Evolutionary conservation across 768 basidiomycete genomes (phyloP).

Genomic region (Mycena vitilis): DNA sequence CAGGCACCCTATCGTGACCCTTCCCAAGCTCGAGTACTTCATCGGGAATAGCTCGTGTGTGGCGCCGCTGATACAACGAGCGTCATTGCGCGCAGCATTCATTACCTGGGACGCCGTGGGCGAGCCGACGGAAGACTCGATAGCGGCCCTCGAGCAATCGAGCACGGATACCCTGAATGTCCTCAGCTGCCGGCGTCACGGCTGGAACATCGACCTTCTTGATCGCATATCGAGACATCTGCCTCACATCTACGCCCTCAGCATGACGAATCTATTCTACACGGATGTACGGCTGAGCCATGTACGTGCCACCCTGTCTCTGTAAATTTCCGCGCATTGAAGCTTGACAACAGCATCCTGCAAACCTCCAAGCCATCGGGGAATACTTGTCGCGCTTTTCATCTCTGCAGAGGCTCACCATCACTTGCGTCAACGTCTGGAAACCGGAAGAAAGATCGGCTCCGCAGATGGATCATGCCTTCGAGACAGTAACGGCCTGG

Average conservation of each 20-base stretch:
- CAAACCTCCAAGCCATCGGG: constrained; percentile 45
- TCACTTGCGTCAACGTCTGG: constrained; percentile 49
- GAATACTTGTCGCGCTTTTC: constrained; percentile 46
- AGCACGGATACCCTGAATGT: constrained; percentile 48
- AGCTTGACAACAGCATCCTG: constrained; percentile 16
- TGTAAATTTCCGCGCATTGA: not conserved
- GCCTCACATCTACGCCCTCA: constrained; percentile 48
- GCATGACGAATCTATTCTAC: constrained; percentile 51
- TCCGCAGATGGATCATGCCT: constrained; percentile 49
- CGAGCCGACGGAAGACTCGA: constrained; percentile 44
- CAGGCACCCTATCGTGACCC: constrained; percentile 36
- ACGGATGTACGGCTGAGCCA: constrained; percentile 45
- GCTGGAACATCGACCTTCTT: constrained; percentile 55
- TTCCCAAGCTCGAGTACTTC: constrained; percentile 51
- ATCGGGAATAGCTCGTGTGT: constrained; percentile 50
- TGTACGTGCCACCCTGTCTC: constrained; percentile 36
- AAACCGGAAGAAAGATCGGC: constrained; percentile 41
- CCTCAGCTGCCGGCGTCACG: constrained; percentile 50
- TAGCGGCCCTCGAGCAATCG: constrained; percentile 46
- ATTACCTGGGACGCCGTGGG: constrained; percentile 50
- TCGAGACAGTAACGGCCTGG: constrained; percentile 51
- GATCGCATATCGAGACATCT: constrained; percentile 47
- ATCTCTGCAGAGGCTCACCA: constrained; percentile 45
- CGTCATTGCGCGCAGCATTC: constrained; percentile 49
- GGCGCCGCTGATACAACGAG: constrained; percentile 41